A percentile compares a stretch with the other conserved stretches of the same genome.
Evolutionary conservation across 257 asterid genomes (phyloP).

Genomic region (Phtheirospermum japonicum): DNA sequence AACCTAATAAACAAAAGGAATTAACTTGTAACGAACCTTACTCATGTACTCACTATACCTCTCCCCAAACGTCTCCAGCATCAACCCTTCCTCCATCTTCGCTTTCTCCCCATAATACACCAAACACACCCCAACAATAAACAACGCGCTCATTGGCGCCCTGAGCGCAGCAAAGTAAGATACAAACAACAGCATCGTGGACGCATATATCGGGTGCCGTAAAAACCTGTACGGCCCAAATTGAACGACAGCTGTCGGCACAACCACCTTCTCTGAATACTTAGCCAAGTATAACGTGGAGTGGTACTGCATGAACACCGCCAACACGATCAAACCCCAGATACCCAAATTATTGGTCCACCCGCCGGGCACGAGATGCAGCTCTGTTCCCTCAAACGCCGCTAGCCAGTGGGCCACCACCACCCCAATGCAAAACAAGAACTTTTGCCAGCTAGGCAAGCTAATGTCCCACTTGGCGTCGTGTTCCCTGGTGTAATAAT

Average conservation of each 20-base stretch:
- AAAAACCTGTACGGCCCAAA: constrained; percentile 90
- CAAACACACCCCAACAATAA: constrained; percentile 50
- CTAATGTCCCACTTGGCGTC: constrained; percentile 75
- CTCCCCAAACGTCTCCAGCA: constrained; percentile 74
- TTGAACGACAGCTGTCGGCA: constrained; percentile 87
- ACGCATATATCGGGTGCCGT: constrained; percentile 93
- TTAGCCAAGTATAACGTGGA: constrained; percentile 81
- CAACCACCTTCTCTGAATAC: constrained; percentile 93
- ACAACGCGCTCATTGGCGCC: constrained; percentile 67
- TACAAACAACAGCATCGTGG: constrained; percentile 83
- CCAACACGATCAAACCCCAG: constrained; percentile 57
- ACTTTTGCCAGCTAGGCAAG: constrained; percentile 64
- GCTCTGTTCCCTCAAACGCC: constrained; percentile 81
- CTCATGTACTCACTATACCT: constrained; percentile 55
- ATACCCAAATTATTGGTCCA: constrained; percentile 51
- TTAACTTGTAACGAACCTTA: constrained; percentile 68
- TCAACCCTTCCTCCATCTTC: constrained; percentile 69
- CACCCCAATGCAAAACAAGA: constrained; percentile 63
- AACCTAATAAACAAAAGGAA: constrained; percentile 84
- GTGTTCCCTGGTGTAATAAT: constrained; percentile 61
- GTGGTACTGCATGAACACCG: constrained; percentile 74
- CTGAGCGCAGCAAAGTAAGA: constrained; percentile 68
- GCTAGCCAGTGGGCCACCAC: constrained; percentile 80
- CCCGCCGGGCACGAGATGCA: constrained; percentile 85
- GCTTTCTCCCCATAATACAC: constrained; percentile 76